phyloP scores from a whole-genome alignment of 805 yeast genomes.

The Diddensiella caesifluorescens region DNA sequence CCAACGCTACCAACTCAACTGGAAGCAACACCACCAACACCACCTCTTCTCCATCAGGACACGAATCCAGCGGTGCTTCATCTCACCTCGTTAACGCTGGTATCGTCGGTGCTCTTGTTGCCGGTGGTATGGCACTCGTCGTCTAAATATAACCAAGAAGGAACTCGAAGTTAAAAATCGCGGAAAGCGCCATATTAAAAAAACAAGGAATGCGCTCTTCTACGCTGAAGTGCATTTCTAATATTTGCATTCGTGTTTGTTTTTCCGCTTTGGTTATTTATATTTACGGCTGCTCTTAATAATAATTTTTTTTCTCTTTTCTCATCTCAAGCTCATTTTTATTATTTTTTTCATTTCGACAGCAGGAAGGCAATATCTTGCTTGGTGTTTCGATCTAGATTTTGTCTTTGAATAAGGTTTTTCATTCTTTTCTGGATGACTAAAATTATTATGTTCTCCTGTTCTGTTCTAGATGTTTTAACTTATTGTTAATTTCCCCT shows the following conservation, averaged over 20 bases:
- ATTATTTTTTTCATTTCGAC: not conserved
- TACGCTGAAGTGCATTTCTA: not conserved
- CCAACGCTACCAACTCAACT: slow-evolving; percentile 22
- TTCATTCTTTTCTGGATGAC: too few relatives aligned
- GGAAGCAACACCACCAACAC: slow-evolving; percentile 20
- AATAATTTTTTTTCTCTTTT: slow-evolving; percentile 2
- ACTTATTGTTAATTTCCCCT: too few relatives aligned
- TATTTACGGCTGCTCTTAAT: too few relatives aligned
- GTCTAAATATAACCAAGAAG: slow-evolving; percentile 24
- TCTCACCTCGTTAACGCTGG: slow-evolving; percentile 34
- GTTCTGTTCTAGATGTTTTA: too few relatives aligned
- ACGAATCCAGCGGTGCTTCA: slow-evolving; percentile 27
- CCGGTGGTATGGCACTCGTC: slow-evolving; percentile 36
- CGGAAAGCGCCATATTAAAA: not conserved
- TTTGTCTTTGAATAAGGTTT: too few relatives aligned
- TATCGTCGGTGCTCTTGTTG: slow-evolving; percentile 36
- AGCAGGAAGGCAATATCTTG: too few relatives aligned
- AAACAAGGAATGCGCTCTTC: too few relatives aligned
- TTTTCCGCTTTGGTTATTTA: too few relatives aligned
- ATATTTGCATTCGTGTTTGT: too few relatives aligned
- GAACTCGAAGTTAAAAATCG: not conserved
- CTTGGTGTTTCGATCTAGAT: too few relatives aligned
- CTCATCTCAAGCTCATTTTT: not conserved
- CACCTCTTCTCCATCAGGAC: slow-evolving; percentile 24
- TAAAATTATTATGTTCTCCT: too few relatives aligned